These are phyloP conservation scores for Diversispora eburnea DNA, from an alignment of 192 early-diverging fungal genomes.

Conservation along the genomic window DNA sequence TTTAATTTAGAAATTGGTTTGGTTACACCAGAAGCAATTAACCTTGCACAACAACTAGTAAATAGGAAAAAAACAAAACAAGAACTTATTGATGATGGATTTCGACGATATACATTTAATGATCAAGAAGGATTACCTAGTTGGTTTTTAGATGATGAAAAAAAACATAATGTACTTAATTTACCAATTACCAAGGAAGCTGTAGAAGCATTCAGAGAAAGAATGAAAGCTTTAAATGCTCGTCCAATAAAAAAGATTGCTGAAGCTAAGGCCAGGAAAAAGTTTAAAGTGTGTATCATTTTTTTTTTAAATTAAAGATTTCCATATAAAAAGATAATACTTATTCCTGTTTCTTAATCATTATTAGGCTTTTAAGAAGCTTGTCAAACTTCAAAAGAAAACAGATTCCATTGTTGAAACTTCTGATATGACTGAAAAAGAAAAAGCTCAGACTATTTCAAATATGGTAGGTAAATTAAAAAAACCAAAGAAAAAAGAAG, in stretches of 20 bases:
- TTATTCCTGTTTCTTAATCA: neutral
- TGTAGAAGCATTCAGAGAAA: constrained; percentile 75
- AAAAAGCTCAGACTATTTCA: constrained; percentile 77
- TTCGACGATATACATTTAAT: constrained; percentile 84
- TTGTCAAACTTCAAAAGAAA: constrained; percentile 85
- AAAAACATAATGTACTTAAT: constrained; percentile 80
- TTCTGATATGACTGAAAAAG: constrained; percentile 84
- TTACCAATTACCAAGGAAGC: constrained; percentile 98
- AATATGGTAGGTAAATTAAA: constrained; percentile 79
- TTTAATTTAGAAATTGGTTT: constrained; percentile 52
- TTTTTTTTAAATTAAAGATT: neutral
- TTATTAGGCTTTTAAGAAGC: constrained; percentile 55
- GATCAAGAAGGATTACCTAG: constrained; percentile 81
- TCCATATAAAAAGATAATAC: neutral
- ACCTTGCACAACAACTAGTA: constrained; percentile 78
- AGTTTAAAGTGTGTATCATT: constrained; percentile 57
- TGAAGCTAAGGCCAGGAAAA: constrained; percentile 97
- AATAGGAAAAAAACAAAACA: constrained; percentile 72
- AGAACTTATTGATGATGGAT: constrained; percentile 87
- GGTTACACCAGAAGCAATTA: constrained; percentile 90
- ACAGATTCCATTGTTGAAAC: constrained; percentile 80
- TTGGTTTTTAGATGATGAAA: constrained; percentile 95
- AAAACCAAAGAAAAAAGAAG: constrained; percentile 76
- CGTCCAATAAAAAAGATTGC: constrained; percentile 99
- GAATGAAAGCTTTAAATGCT: constrained; percentile 86